Evolutionary conservation across 2,329 filamentous ascomycete species (phyloP).

Genomic region (Botrytis medusae): DNA sequence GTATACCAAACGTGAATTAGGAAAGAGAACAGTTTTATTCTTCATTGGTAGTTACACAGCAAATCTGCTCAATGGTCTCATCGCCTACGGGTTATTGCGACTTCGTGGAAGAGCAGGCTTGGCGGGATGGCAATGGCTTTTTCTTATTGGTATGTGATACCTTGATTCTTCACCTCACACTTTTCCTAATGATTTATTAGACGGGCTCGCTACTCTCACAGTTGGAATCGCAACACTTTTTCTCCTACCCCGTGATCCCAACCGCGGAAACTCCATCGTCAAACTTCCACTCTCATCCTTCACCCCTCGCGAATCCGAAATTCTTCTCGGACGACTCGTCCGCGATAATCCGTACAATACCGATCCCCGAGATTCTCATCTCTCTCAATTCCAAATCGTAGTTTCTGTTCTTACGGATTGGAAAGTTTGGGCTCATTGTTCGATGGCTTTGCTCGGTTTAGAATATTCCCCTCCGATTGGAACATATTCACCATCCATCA

Average conservation of each 20-base stretch:
- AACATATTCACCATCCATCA: conserved; percentile 21
- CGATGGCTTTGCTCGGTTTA: conserved; percentile 18
- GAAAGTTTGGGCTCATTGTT: conserved; percentile 22
- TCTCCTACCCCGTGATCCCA: conserved; percentile 20
- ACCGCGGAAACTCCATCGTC: conserved; percentile 16
- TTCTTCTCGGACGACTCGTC: conserved; percentile 13
- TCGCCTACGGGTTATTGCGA: conserved; percentile 56
- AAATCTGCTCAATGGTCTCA: conserved; percentile 21
- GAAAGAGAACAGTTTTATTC: conserved; percentile 17
- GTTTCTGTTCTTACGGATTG: conserved; percentile 19
- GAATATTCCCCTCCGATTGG: conserved; percentile 20
- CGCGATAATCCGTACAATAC: conserved; percentile 21
- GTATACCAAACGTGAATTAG: conserved; percentile 17
- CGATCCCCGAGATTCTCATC: conserved; percentile 18
- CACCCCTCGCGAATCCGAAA: conserved; percentile 10
- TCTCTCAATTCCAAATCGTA: conserved; percentile 19
- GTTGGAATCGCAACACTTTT: conserved; percentile 24
- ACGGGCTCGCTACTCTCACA: conserved; percentile 27
- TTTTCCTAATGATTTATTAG: neutral
- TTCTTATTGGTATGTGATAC: conserved; percentile 32
- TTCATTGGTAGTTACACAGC: conserved; percentile 19
- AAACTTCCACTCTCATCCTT: conserved; percentile 15
- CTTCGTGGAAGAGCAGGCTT: conserved; percentile 52
- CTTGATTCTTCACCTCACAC: conserved; percentile 27
- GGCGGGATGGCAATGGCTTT: conserved; percentile 60